phyloP scores from a whole-genome alignment of 129 eudicot genomes.

The Sambucus nigra region DNA sequence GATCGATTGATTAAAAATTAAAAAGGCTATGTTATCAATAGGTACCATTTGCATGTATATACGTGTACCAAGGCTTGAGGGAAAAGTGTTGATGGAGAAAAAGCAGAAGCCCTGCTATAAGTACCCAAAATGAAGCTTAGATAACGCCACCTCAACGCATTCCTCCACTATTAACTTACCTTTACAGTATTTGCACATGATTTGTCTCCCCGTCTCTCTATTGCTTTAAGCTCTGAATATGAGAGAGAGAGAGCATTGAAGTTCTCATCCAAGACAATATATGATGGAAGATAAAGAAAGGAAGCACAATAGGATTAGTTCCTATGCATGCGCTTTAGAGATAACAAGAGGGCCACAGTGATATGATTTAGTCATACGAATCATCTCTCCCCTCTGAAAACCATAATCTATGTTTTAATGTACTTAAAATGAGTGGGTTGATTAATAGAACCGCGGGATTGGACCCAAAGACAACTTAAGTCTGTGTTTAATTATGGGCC shows the following conservation, averaged over 20 bases:
- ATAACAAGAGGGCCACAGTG: constrained; percentile 19
- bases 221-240: neutral
- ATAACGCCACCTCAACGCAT: neutral
- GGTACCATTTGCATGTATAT: neutral
- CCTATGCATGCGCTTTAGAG: constrained; percentile 1
- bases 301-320: constrained; percentile 4
- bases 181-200: constrained; percentile 17
- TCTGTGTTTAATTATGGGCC: constrained; percentile 18
- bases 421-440: constrained; percentile 5
- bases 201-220: neutral
- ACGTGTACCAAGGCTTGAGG: neutral
- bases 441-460: constrained; percentile 13
- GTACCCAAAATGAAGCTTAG: neutral
- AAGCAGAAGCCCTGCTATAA: neutral
- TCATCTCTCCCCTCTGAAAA: constrained; percentile 14
- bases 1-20: too few species aligned
- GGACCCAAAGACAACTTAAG: constrained; percentile 3
- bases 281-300: constrained; percentile 16
- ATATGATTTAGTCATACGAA: constrained; percentile 10
- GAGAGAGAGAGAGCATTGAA: constrained; percentile 8
- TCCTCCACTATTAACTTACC: neutral
- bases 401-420: neutral
- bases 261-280: constrained; percentile 16
- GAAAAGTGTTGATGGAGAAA: neutral
- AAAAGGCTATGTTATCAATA: too few species aligned